Evolutionary conservation across 805 yeast genomes (phyloP).

Genomic region (Ogataea ganodermae): DNA sequence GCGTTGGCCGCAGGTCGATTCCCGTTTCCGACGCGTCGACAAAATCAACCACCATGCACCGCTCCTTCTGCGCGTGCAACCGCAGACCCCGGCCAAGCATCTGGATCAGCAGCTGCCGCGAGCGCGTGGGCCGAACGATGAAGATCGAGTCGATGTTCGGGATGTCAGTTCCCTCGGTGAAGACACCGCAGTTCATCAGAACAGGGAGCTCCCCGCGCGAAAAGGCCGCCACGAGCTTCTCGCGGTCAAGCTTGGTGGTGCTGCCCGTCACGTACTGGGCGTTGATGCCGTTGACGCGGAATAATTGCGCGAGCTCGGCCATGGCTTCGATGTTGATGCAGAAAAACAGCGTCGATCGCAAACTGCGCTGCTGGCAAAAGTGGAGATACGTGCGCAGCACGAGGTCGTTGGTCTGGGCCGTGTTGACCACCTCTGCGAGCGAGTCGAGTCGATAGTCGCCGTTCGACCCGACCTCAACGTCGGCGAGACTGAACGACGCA

Average conservation of each 20-base stretch:
- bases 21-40: conserved; percentile 54
- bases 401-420: conserved; percentile 52
- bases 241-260: conserved; percentile 56
- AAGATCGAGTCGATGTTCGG: conserved; percentile 84
- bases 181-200: conserved; percentile 81
- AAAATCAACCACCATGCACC: conserved; percentile 77
- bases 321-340: conserved; percentile 77
- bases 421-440: conserved; percentile 58
- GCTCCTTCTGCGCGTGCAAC: conserved; percentile 55
- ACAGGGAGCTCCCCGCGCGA: conserved; percentile 65
- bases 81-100: conserved; percentile 93
- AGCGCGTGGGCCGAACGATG: conserved; percentile 78
- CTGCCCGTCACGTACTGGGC: conserved; percentile 73
- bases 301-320: conserved; percentile 48
- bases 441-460: conserved; percentile 58
- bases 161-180: conserved; percentile 94
- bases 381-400: conserved; percentile 56
- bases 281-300: conserved; percentile 60
- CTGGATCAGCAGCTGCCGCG: conserved; percentile 70
- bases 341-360: conserved; percentile 71
- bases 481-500: conserved; percentile 36
- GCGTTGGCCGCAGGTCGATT: conserved; percentile 26
- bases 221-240: conserved; percentile 56
- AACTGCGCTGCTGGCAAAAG: conserved; percentile 39
- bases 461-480: conserved; percentile 25